Evolutionary conservation across 2,329 filamentous ascomycete genomes (phyloP).

Genomic region (Epichloe brachyelytri): DNA sequence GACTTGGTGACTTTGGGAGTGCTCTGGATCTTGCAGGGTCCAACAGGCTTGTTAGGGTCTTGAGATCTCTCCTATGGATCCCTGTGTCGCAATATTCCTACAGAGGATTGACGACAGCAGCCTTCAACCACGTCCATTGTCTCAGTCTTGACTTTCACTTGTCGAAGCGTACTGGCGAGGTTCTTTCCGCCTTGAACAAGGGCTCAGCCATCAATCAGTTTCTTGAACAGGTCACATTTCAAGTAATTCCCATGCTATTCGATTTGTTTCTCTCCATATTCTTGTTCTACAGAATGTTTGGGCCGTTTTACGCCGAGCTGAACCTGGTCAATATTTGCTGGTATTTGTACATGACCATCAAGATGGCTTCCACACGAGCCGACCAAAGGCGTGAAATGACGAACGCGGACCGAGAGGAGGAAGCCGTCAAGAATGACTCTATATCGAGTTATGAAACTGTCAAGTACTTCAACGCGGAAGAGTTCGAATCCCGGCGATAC

Average conservation of each 20-base stretch:
- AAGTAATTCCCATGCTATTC: constrained; percentile 87
- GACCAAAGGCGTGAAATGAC: constrained; percentile 89
- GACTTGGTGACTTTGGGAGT: constrained; percentile 35
- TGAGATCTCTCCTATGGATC: constrained; percentile 82
- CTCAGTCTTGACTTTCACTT: constrained; percentile 94
- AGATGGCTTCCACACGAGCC: constrained; percentile 85
- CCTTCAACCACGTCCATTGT: constrained; percentile 93
- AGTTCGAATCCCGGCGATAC: constrained; percentile 66
- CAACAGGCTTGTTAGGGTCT: constrained; percentile 71
- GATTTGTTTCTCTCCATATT: constrained; percentile 77
- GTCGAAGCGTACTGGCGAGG: constrained; percentile 91
- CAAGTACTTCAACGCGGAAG: constrained; percentile 80
- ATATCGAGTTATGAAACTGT: constrained; percentile 97
- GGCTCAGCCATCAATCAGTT: constrained; percentile 94
- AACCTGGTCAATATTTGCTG: constrained; percentile 86
- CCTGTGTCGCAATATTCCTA: constrained; percentile 96
- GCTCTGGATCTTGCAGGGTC: constrained; percentile 78
- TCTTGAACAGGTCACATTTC: constrained; percentile 90
- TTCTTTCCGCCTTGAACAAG: constrained; percentile 90
- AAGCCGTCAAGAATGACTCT: constrained; percentile 96
- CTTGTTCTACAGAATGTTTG: constrained; percentile 49
- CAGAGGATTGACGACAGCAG: constrained; percentile 81
- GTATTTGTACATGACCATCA: constrained; percentile 92
- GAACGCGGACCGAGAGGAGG: constrained; percentile 86
- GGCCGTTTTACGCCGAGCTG: constrained; percentile 74